Percentiles rank a stretch among this genome's conserved stretches.
Evolutionary conservation across 2,329 filamentous ascomycete species (phyloP).

Genomic region (Endoconidiophora laricicola): DNA sequence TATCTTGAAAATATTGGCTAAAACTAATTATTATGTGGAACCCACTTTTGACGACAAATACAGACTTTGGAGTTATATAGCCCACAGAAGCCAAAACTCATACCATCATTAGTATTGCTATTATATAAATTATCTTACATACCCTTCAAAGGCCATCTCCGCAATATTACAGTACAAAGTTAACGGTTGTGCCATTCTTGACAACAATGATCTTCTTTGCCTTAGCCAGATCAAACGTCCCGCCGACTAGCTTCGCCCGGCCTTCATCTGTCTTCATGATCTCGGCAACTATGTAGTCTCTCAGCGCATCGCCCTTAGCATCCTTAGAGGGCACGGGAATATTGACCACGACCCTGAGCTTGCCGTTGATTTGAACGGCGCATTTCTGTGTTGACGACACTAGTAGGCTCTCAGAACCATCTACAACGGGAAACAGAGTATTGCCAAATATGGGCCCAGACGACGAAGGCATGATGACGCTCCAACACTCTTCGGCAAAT

Average conservation of each 20-base stretch:
- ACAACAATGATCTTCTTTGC: conserved; percentile 53
- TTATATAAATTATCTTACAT: not conserved
- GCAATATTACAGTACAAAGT: conserved; percentile 44
- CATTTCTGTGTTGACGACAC: conserved; percentile 32
- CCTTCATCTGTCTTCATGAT: conserved; percentile 47
- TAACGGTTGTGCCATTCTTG: conserved; percentile 50
- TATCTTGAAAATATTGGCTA: too few species aligned
- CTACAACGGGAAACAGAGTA: conserved; percentile 41
- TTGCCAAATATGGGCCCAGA: conserved; percentile 24
- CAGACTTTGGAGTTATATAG: too few species aligned
- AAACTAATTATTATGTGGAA: too few species aligned
- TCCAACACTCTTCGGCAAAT: conserved; percentile 69
- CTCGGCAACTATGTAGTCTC: conserved; percentile 43
- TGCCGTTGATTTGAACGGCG: conserved; percentile 69
- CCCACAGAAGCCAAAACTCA: too few species aligned
- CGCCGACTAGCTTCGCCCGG: conserved; percentile 30
- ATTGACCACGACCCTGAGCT: conserved; percentile 49
- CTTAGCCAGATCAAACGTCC: conserved; percentile 27
- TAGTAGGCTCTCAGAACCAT: conserved; percentile 24
- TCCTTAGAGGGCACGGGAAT: conserved; percentile 36
- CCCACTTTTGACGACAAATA: too few species aligned
- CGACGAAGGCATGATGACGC: conserved; percentile 28
- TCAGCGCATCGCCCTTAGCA: conserved; percentile 22
- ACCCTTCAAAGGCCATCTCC: not conserved
- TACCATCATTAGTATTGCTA: not conserved